Conservation (phyloP, 2,329 filamentous ascomycete species). For the Alternaria viburni region DNA sequence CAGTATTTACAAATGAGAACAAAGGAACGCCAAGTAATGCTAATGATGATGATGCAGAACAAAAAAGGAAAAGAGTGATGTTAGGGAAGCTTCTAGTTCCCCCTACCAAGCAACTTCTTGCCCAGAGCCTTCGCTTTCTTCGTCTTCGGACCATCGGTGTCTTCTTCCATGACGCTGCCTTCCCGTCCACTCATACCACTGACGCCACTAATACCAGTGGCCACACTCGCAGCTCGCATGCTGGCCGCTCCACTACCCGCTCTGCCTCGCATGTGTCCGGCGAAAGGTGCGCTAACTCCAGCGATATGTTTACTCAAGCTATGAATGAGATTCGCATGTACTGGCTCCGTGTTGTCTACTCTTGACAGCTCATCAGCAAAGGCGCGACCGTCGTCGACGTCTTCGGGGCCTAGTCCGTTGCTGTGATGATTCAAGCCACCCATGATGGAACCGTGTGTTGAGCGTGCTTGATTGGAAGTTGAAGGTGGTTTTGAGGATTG, state of each 20-base stretch:
- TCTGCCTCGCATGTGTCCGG: slow-evolving; percentile 19
- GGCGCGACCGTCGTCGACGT: slow-evolving; percentile 37
- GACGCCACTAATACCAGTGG: slow-evolving; percentile 6
- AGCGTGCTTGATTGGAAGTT: slow-evolving; percentile 23
- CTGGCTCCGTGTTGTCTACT: slow-evolving; percentile 46
- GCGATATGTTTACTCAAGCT: slow-evolving; percentile 44
- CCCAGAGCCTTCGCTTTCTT: slow-evolving; percentile 24
- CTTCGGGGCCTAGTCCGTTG: slow-evolving; percentile 23
- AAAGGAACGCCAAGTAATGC: neutral
- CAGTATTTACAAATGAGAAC: slow-evolving; percentile 6
- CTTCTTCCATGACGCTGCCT: neutral
- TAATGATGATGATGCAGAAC: neutral
- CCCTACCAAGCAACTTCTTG: slow-evolving; percentile 21
- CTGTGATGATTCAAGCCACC: slow-evolving; percentile 19
- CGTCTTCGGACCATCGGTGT: slow-evolving; percentile 13
- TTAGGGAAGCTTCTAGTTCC: slow-evolving; percentile 5
- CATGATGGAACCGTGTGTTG: slow-evolving; percentile 34
- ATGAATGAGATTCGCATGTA: slow-evolving; percentile 42
- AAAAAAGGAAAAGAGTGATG: neutral
- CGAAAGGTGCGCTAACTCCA: slow-evolving; percentile 35
- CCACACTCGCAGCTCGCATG: slow-evolving; percentile 19
- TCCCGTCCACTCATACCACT: slow-evolving; percentile 2
- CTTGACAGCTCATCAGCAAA: slow-evolving; percentile 46
- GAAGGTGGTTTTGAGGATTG: slow-evolving; percentile 16
- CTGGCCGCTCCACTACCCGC: slow-evolving; percentile 18